Base-by-base conservation (phyloP, 1,284 basidiomycete genomes). In the Sporisorium graminicola region DNA sequence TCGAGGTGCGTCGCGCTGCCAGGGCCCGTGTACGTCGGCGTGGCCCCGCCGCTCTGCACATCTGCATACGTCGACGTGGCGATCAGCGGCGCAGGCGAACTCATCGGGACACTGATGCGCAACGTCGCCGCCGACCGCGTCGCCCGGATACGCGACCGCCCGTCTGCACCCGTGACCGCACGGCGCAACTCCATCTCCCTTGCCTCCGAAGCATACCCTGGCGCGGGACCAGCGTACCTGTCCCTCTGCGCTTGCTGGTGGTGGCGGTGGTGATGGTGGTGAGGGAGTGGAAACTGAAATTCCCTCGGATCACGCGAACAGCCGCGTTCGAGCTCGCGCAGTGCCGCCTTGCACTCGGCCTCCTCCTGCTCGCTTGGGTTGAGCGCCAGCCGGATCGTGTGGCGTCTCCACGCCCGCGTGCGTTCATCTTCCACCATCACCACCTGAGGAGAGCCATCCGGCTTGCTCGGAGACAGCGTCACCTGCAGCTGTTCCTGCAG, bases 361-460 rank as follows among this genome's bases (percentile, higher is more conserved):
- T 58, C 57, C 47, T 64, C 68, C 42, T 31, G 26, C 18, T 60
- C 55, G 3, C 47, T 37, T 2, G 57, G 68, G 26, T 65, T 69
- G 22, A 74, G 40, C 16, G 72, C 72, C 6, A 74, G n/a, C 7
- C 66, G 58, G 1, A 74, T 44, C 18, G 66, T 74, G n/a, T 74
- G 72, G 10, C 58, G 46, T 8, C 72, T 16, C 72, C 72, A 74
- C 0, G 63, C 72, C 2, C 59, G 51, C 9, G 72, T 74, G 0
- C 72, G 42, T 22, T 74, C 72, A 22, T 74, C 72, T 29, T 74
- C 72, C 12, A 31, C 13, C 8, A 35, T 13, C 53, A 33, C 53
- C 61, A 2, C 47, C 14, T n/a, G n/a, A n/a, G n/a, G n/a, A n/a
- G n/a, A n/a, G n/a, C n/a, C 0, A 33, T 51, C 43, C 29, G 29